Evolutionary conservation across 176 grass and related monocot genomes (phyloP).

Genomic region (Stipa capillata): DNA sequence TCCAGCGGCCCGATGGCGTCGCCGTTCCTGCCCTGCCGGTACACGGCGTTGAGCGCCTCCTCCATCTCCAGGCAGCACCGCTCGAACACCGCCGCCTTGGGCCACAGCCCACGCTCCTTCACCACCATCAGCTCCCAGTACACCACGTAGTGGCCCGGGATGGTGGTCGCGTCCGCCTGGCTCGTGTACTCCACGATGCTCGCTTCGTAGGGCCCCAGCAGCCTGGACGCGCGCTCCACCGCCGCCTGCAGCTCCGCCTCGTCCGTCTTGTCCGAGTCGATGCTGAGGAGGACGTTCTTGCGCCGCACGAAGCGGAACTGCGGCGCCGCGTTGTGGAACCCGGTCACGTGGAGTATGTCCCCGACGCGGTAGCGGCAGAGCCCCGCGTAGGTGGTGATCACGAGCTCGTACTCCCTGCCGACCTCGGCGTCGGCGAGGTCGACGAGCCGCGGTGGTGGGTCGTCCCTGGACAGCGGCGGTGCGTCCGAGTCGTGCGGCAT

Average conservation of each 20-base stretch:
- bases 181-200: constrained; percentile 88
- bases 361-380: constrained; percentile 84
- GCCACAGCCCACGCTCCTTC: constrained; percentile 32
- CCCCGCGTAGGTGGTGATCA: constrained; percentile 90
- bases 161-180: constrained; percentile 59
- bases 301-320: constrained; percentile 80
- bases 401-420: constrained; percentile 77
- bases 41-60: constrained; percentile 91
- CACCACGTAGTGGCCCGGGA: constrained; percentile 96
- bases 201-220: constrained; percentile 43
- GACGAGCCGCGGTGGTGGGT: constrained; percentile 29
- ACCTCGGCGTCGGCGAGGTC: constrained; percentile 74
- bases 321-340: constrained; percentile 85
- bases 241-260: constrained; percentile 80
- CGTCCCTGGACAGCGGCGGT: background rate
- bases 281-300: constrained; percentile 88
- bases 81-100: constrained; percentile 43
- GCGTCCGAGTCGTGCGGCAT: constrained; percentile 42
- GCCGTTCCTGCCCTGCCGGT: constrained; percentile 63
- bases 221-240: constrained; percentile 54
- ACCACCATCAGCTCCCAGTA: constrained; percentile 95
- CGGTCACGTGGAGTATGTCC: constrained; percentile 64
- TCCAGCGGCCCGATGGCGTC: constrained; percentile 90
- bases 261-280: constrained; percentile 95
- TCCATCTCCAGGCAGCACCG: constrained; percentile 96